A percentile compares a stretch with the other conserved stretches of the same genome.
Evolutionary conservation across 2,329 filamentous ascomycete genomes (phyloP).

Genomic region (Aspergillus udagawae): DNA sequence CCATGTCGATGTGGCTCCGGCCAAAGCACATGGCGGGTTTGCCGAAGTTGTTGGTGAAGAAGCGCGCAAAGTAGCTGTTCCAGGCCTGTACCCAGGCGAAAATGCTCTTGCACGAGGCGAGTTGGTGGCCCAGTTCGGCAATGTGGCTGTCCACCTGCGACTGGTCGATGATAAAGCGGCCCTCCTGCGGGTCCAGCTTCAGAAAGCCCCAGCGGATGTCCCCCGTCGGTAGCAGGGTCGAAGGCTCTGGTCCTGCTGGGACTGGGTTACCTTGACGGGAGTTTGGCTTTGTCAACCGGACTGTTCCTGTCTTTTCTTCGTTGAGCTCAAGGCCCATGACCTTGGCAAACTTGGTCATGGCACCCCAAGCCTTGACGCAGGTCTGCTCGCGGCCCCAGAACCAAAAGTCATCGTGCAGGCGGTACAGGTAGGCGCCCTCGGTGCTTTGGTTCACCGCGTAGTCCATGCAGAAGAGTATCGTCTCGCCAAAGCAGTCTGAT

Average conservation of each 20-base stretch:
- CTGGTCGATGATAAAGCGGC: conserved; percentile 59
- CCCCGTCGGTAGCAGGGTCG: conserved; percentile 45
- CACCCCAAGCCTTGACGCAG: conserved; percentile 57
- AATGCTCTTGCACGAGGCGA: conserved; percentile 52
- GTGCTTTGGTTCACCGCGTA: conserved; percentile 60
- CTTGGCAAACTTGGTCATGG: conserved; percentile 52
- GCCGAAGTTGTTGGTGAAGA: conserved; percentile 57
- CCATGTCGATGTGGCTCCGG: conserved; percentile 52
- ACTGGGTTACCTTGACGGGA: conserved; percentile 4
- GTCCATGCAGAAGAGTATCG: conserved; percentile 61
- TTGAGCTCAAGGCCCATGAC: conserved; percentile 59
- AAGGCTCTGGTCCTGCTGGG: conserved; percentile 1
- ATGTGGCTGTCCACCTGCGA: conserved; percentile 57
- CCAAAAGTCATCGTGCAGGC: conserved; percentile 64
- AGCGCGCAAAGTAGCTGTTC: conserved; percentile 55
- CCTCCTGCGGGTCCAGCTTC: conserved; percentile 49
- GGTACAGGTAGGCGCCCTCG: conserved; percentile 53
- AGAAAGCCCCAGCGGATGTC: conserved; percentile 60
- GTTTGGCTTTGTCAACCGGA: conserved; percentile 30
- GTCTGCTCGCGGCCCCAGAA: conserved; percentile 57
- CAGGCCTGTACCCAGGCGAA: conserved; percentile 59
- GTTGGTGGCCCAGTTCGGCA: conserved; percentile 55
- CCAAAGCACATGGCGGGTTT: conserved; percentile 54
- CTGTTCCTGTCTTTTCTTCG: conserved; percentile 54
- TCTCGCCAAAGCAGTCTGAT: conserved; percentile 58